These are phyloP conservation scores for Mrakia blollopis DNA, from an alignment of 768 basidiomycete genomes.

Conservation along the genomic window DNA sequence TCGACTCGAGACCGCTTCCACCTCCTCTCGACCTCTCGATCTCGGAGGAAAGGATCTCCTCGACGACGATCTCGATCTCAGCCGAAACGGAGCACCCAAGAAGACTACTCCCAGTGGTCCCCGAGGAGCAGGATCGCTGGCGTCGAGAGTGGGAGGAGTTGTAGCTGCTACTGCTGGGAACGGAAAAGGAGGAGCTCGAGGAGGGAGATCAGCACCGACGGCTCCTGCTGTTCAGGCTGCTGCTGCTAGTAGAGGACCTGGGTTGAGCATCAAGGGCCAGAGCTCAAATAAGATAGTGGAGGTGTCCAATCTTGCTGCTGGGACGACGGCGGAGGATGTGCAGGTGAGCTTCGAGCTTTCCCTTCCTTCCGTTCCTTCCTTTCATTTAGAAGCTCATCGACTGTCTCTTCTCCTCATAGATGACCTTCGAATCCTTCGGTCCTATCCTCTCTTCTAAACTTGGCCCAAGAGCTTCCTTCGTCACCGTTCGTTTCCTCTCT, in stretches of 20 bases:
- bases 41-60: constrained; percentile 22
- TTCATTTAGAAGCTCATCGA: neutral
- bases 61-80: constrained; percentile 14
- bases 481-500: constrained; percentile 4
- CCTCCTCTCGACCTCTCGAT: neutral
- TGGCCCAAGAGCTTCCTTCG: neutral
- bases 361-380: neutral
- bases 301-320: constrained; percentile 25
- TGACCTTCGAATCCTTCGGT: constrained; percentile 28
- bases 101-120: too few relatives aligned
- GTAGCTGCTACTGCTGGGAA: neutral
- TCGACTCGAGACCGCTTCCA: neutral
- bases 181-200: neutral
- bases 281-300: constrained; percentile 22
- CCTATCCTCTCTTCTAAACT: neutral
- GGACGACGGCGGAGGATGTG: constrained; percentile 32
- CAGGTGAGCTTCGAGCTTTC: constrained; percentile 14
- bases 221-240: neutral
- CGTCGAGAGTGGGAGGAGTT: neutral
- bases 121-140: neutral
- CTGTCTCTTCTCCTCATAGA: neutral
- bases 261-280: constrained; percentile 22
- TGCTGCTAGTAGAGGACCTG: neutral
- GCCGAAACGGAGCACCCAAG: neutral
- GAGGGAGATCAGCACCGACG: neutral